Conservation (phyloP, 345 rosid genomes). For the Linum usitatissimum region DNA sequence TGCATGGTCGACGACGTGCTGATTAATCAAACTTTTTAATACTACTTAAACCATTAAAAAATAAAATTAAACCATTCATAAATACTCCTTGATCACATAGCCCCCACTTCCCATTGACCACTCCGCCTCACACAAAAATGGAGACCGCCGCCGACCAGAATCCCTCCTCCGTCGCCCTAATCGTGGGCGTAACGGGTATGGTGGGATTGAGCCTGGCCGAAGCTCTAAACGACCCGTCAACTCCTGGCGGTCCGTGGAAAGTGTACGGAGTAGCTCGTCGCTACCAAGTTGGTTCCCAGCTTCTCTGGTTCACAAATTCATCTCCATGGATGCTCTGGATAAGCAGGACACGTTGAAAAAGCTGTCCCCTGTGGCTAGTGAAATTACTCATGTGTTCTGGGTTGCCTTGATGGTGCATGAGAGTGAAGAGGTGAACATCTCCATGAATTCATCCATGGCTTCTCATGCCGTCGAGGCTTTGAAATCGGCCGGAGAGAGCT, state of each 20-base stretch:
- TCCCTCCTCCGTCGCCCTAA: conserved; percentile 20
- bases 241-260: conserved; percentile 21
- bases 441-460: conserved; percentile 16
- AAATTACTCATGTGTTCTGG: conserved; percentile 31
- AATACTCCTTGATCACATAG: no score
- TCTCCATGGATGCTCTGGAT: conserved; percentile 18
- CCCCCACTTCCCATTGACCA: no score
- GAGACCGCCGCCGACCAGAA: no score
- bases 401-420: conserved; percentile 21
- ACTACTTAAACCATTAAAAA: no score
- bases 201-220: conserved; percentile 29
- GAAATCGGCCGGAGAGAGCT: conserved; percentile 7
- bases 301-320: conserved; percentile 10
- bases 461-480: conserved; percentile 21
- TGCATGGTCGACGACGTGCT: no score
- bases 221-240: conserved; percentile 19
- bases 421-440: conserved; percentile 17
- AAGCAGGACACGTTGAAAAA: not conserved
- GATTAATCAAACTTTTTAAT: no score
- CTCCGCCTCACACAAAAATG: no score
- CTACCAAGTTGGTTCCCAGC: conserved; percentile 29
- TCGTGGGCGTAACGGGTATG: conserved; percentile 39
- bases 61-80: no score
- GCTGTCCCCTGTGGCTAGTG: conserved; percentile 10
- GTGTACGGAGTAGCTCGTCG: conserved; percentile 28